A percentile compares a stretch with the other conserved stretches of the same genome.
These are phyloP conservation scores for Talaromyces marneffei DNA, from an alignment of 2,329 filamentous ascomycete genomes.

Conservation along the genomic window DNA sequence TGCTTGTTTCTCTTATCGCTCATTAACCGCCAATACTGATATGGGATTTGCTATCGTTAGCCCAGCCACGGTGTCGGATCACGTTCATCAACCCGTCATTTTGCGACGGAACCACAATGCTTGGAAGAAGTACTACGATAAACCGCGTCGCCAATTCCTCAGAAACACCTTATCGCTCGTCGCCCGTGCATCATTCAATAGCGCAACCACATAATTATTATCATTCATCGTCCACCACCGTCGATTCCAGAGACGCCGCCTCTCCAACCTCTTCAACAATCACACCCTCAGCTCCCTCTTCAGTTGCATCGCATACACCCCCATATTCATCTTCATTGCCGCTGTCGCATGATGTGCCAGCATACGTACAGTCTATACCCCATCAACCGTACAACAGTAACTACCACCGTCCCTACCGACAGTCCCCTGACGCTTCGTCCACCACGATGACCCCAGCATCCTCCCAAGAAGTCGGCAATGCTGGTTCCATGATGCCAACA, in stretches of 20 bases:
- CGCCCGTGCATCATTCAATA: slow-evolving; percentile 22
- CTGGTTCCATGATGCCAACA: neutral
- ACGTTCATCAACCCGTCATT: slow-evolving; percentile 59
- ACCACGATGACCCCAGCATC: slow-evolving; percentile 9
- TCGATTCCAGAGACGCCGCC: slow-evolving; percentile 29
- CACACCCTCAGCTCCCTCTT: slow-evolving; percentile 28
- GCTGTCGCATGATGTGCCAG: slow-evolving; percentile 29
- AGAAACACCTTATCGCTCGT: slow-evolving; percentile 34
- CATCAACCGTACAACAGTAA: slow-evolving; percentile 23
- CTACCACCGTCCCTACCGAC: slow-evolving; percentile 18
- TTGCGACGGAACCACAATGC: slow-evolving; percentile 50
- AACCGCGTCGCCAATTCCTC: slow-evolving; percentile 19
- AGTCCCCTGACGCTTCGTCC: slow-evolving; percentile 18
- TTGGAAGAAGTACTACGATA: slow-evolving; percentile 42
- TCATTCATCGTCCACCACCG: slow-evolving; percentile 20
- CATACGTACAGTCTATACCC: slow-evolving; percentile 29
- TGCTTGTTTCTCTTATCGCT: neutral
- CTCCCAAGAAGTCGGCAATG: neutral
- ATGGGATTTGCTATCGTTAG: slow-evolving; percentile 58
- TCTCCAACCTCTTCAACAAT: slow-evolving; percentile 32
- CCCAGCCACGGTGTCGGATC: slow-evolving; percentile 70
- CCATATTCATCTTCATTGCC: slow-evolving; percentile 28
- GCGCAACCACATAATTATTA: slow-evolving; percentile 18
- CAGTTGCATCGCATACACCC: slow-evolving; percentile 28
- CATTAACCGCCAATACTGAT: slow-evolving; percentile 34